A percentile compares a stretch with the other conserved stretches of the same genome.
Evolutionary conservation across 2,329 filamentous ascomycete species (phyloP).

Genomic region (Rasamsonia emersonii): DNA sequence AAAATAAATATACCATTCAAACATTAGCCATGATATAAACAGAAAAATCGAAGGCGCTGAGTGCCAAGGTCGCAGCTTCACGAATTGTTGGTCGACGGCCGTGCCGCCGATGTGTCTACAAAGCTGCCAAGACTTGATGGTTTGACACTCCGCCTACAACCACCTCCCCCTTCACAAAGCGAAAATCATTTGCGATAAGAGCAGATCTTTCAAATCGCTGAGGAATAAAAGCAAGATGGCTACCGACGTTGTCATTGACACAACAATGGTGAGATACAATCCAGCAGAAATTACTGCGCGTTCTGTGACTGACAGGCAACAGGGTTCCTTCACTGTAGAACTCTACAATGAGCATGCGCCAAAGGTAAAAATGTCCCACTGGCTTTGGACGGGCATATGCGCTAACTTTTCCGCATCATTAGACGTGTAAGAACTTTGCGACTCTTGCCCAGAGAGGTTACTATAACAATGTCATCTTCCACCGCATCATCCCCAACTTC

Average conservation of each 20-base stretch:
- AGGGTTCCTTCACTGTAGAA: conserved; percentile 80
- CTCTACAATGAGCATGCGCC: conserved; percentile 87
- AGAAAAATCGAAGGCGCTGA: too few relatives aligned
- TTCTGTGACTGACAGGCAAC: conserved; percentile 11
- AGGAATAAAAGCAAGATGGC: conserved; percentile 47
- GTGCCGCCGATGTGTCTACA: too few relatives aligned
- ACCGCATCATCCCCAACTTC: conserved; percentile 91
- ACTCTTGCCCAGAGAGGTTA: conserved; percentile 74
- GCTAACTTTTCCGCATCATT: conserved; percentile 12
- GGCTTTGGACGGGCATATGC: neutral
- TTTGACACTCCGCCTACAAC: too few relatives aligned
- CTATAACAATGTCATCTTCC: conserved; percentile 80
- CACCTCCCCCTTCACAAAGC: neutral
- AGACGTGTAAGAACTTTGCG: conserved; percentile 79
- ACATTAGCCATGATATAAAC: neutral
- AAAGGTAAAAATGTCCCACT: conserved; percentile 35
- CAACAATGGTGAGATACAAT: conserved; percentile 61
- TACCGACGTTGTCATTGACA: conserved; percentile 72
- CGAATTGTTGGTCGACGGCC: too few relatives aligned
- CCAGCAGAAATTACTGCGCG: neutral
- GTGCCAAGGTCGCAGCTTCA: too few relatives aligned
- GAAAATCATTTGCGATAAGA: too few relatives aligned
- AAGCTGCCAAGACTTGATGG: too few relatives aligned
- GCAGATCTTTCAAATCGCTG: too few relatives aligned
- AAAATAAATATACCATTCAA: too few relatives aligned